Evolutionary conservation across 768 basidiomycete species (phyloP).

Genomic region (Boletales sp.): DNA sequence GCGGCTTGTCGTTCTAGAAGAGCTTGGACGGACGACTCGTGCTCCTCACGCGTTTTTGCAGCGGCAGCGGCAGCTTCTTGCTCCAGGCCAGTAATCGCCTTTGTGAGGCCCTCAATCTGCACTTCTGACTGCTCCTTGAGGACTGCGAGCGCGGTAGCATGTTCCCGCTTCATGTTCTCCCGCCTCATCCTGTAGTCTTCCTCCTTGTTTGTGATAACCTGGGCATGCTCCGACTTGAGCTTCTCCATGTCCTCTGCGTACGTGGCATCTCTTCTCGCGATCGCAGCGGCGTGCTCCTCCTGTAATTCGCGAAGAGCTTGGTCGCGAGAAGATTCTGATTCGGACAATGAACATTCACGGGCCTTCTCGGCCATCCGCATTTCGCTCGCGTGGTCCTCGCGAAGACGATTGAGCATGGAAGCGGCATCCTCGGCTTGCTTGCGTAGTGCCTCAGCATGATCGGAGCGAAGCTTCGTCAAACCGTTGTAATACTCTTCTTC

Average conservation of each 20-base stretch:
- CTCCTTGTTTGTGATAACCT: conserved; percentile 49
- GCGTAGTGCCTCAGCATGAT: conserved; percentile 65
- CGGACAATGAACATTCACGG: conserved; percentile 68
- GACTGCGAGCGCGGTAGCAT: conserved; percentile 29
- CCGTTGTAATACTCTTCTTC: conserved; percentile 83
- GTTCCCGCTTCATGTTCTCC: conserved; percentile 33
- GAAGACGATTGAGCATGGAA: conserved; percentile 63
- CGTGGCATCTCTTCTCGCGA: conserved; percentile 61
- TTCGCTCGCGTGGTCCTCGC: conserved; percentile 72
- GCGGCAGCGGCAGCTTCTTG: conserved; percentile 40
- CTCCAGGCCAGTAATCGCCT: conserved; percentile 46
- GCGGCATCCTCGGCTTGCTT: conserved; percentile 57
- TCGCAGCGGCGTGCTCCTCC: conserved; percentile 66
- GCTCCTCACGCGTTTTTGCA: conserved; percentile 40
- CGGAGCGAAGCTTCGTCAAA: conserved; percentile 68
- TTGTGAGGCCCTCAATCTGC: conserved; percentile 62
- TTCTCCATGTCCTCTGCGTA: conserved; percentile 64
- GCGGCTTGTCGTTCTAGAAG: conserved; percentile 55
- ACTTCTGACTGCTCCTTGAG: conserved; percentile 34
- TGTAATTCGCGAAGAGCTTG: conserved; percentile 62
- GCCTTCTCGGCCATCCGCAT: conserved; percentile 73
- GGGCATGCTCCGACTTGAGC: conserved; percentile 60
- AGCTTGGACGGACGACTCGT: conserved; percentile 44
- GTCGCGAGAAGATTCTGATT: conserved; percentile 67
- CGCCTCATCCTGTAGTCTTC: conserved; percentile 50